A percentile compares a stretch with the other conserved stretches of the same genome.
Conservation (phyloP, 148 eudicot species). For the Salicornia ramosissima region DNA sequence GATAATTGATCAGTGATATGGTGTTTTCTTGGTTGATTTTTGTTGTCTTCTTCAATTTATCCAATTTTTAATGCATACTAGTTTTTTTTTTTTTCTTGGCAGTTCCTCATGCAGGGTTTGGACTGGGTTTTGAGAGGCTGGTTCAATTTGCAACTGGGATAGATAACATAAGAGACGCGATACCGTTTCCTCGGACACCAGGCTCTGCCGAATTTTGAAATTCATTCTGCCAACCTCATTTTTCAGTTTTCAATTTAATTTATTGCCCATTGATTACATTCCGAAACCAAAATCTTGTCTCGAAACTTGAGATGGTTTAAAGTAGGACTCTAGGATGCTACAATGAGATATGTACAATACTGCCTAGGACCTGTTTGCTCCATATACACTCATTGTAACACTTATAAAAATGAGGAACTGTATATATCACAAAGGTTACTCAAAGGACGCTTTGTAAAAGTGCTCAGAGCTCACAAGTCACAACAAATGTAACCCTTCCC, state of each 20-base stretch:
- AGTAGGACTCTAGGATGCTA: neutral
- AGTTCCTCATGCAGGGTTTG: constrained; percentile 99
- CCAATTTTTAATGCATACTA: constrained; percentile 7
- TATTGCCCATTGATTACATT: neutral
- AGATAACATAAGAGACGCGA: constrained; percentile 90
- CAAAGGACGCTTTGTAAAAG: neutral
- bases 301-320: neutral
- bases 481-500: too few relatives aligned
- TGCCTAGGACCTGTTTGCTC: neutral
- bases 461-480: neutral
- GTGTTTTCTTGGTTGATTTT: neutral
- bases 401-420: neutral
- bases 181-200: constrained; percentile 92
- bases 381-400: neutral
- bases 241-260: neutral
- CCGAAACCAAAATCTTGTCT: neutral
- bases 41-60: neutral
- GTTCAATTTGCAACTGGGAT: constrained; percentile 97
- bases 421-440: neutral
- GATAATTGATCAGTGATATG: neutral
- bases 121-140: constrained; percentile 94
- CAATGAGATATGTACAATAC: neutral
- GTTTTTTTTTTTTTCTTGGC: constrained; percentile 22
- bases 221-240: neutral
- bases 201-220: constrained; percentile 90